Evolutionary conservation across 116 monocot species (phyloP).

Genomic region (Posidonia oceanica): DNA sequence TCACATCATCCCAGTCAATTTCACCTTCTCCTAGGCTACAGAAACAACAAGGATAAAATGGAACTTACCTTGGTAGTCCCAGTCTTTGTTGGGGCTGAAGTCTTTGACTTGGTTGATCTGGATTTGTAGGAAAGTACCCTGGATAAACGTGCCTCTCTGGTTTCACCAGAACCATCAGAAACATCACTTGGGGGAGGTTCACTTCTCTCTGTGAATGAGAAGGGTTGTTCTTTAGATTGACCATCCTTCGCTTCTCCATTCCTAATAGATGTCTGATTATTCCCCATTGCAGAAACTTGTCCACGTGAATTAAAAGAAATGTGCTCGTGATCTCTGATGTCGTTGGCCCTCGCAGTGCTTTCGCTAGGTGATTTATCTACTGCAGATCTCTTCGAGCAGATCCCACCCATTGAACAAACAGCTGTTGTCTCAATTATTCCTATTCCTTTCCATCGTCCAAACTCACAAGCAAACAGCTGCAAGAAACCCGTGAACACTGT

Average conservation of each 20-base stretch:
- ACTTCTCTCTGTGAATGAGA: slow-evolving; percentile 24
- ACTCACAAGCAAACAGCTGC: background rate
- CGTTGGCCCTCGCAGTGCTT: slow-evolving; percentile 37
- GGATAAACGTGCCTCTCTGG: slow-evolving; percentile 20
- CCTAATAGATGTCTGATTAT: background rate
- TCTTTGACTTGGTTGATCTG: slow-evolving; percentile 20
- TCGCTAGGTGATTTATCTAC: slow-evolving; percentile 97
- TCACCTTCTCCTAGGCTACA: too few species aligned
- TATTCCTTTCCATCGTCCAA: slow-evolving; percentile 1
- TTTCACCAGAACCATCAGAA: slow-evolving; percentile 4
- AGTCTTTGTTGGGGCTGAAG: slow-evolving; percentile 18
- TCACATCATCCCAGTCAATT: too few species aligned
- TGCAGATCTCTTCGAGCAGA: slow-evolving; percentile 74
- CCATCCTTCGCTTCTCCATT: slow-evolving; percentile 21
- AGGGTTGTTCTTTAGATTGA: slow-evolving; percentile 19
- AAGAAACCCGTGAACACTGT: too few species aligned
- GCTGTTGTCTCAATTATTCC: slow-evolving; percentile 6
- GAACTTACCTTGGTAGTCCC: slow-evolving; percentile 39
- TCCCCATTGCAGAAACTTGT: slow-evolving; percentile 10
- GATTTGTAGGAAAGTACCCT: slow-evolving; percentile 37
- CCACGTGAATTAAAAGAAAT: slow-evolving; percentile 1
- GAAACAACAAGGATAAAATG: background rate
- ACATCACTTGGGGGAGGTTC: background rate
- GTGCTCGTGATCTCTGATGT: slow-evolving; percentile 23
- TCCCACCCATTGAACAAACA: slow-evolving; percentile 54